Base-by-base conservation (phyloP, 768 basidiomycete genomes). In the Fistulinella prunicolor region DNA sequence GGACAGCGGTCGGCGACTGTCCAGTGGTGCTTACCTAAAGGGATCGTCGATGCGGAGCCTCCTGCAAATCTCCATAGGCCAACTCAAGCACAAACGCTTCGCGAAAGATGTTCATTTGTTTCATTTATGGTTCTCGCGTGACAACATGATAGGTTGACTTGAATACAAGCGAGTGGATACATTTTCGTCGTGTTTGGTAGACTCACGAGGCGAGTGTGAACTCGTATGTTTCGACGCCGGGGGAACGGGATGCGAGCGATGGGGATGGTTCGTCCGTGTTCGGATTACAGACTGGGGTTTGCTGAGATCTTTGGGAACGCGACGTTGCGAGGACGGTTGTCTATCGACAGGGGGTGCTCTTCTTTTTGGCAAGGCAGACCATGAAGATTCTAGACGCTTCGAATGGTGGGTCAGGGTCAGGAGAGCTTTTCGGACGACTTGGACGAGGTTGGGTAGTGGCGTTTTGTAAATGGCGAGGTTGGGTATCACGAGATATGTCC, bases 401-500 rank as follows among this genome's bases (percentile, higher is more conserved):
- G 54, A 38, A 20, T 59, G 52, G 0, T 28, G 43, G 4, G 29
- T 24, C 12, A 66, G 22, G 28, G 36, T 44, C 13, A 48, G 26
- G 3, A 66, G 47, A 1, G 58, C 66, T 21, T 34, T 50, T 29
- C 62, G 62, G 16, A 68, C 50, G n/a, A 43, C 26, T 12, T 44
- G 46, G 14, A 68, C 38, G 29, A 68, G 54, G 19, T 49, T 51
- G 2, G 58, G 53, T 2, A 67, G 47, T 10, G 64, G 60, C 32
- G 45, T 55, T 38, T 32, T 66, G 41, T 64, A 68, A 2, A 56
- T 38, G 41, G 54, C n/a, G 23, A 65, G 50, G 24, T 44, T 34
- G 17, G 66, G 66, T 14, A 53, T 20, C 20, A 64, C 51, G 17
- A 67, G 47, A 42, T 65, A 67, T 30, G 62, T 59, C 65, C 66